Evolutionary conservation across 2,329 filamentous ascomycete species (phyloP), one percentile per base, ranked within the genome.

Genomic region (Xylaria arbuscula): DNA sequence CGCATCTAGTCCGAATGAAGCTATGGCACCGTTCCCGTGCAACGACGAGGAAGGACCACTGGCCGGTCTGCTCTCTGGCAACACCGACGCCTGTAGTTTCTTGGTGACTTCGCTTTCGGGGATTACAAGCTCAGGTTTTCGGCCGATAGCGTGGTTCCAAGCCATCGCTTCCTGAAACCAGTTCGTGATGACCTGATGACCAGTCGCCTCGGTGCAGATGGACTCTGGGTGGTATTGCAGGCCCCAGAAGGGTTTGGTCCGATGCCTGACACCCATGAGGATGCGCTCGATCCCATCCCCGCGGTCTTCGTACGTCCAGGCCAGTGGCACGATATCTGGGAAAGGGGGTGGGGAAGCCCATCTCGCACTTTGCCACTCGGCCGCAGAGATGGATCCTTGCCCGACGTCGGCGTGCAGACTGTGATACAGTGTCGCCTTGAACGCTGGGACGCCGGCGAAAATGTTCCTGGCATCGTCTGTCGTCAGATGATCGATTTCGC

Each of bases 171-270:
- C 84, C 4, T 79, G 76, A 85, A 94, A 96, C 93, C 94, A 97
- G 75, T 92, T 93, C 59, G 80, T 80, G 42, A 97, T 83, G 32
- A 97, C 83, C 15, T 82, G 81, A 22, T 85, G 87, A 1, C 92
- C 90, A 68, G 87, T 86, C 3, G 84, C 81, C 47, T 93, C 92
- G 3, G 94, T 97, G 78, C 93, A 97, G 15, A 93, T 88, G 0
- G 93, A 97, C 79, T 98, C 94, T 0, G 94, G 94, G 76, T 97
- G 94, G 74, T 96, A 97, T 76, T 97, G 94, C 19, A 97, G 85
- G 0, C 92, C 94, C 90, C 92, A 97, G 71, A 95, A 92, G 0
- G 94, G 94, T 72, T 89, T 90, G 0, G 71, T 76, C 19, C 78
- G 80, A 78, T 97, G 93, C 70, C 85, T 88, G 17, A 90, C 88